These are phyloP conservation scores for Seminavis robusta DNA, from an alignment of 108 stramenopile genomes.

Conservation along the genomic window DNA sequence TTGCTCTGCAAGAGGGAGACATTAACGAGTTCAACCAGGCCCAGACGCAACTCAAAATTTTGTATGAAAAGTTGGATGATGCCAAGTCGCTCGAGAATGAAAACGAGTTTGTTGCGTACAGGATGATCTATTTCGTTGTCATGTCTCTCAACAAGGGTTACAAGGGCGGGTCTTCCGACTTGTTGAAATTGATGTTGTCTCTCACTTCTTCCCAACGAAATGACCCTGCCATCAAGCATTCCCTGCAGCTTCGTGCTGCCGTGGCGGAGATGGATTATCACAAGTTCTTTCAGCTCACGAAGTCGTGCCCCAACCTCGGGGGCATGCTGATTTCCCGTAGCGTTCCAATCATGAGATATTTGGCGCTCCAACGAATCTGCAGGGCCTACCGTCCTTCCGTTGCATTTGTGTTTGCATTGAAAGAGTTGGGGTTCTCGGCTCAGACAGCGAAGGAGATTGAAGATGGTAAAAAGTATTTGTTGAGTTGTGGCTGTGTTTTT, in stretches of 20 bases:
- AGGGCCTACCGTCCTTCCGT: constrained; percentile 71
- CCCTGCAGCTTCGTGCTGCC: constrained; percentile 66
- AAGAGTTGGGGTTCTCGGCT: constrained; percentile 61
- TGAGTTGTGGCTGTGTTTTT: background rate
- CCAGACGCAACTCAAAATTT: constrained; percentile 87
- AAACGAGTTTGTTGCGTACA: constrained; percentile 78
- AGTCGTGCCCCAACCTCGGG: constrained; percentile 50
- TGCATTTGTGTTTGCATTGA: constrained; percentile 33
- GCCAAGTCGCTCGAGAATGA: constrained; percentile 38
- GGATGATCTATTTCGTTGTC: constrained; percentile 77
- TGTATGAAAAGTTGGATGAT: constrained; percentile 44
- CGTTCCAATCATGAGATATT: constrained; percentile 56
- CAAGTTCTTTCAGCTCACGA: constrained; percentile 55
- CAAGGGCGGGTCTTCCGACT: constrained; percentile 58
- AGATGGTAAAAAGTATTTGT: constrained; percentile 5
- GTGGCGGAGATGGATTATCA: constrained; percentile 64
- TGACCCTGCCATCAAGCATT: constrained; percentile 59
- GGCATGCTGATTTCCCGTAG: constrained; percentile 58
- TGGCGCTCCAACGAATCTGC: constrained; percentile 52
- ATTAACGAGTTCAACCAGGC: constrained; percentile 93
- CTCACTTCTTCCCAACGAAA: constrained; percentile 38
- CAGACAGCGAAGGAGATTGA: too few relatives aligned
- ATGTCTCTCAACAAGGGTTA: constrained; percentile 64
- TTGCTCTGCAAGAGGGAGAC: constrained; percentile 88
- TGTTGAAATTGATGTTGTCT: constrained; percentile 60